phyloP scores from a whole-genome alignment of 2,329 filamentous ascomycete species.

The Furcasterigmium sp. region DNA sequence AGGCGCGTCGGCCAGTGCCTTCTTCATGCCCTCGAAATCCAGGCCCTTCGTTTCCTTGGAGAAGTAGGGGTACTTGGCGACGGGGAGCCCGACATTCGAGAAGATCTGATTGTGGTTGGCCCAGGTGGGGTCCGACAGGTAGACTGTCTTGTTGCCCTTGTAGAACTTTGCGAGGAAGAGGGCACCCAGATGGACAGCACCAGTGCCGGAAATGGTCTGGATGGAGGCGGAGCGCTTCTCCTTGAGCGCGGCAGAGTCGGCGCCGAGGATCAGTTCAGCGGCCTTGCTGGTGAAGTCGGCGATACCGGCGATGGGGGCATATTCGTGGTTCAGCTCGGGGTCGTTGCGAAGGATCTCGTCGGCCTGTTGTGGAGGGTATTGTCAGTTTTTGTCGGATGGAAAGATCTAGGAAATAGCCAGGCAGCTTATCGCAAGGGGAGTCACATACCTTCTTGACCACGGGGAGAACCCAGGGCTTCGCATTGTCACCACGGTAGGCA shows the following conservation, averaged over 20 bases:
- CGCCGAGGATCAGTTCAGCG: constrained; percentile 82
- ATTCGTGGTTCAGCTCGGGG: constrained; percentile 93
- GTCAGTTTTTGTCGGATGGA: constrained; percentile 12
- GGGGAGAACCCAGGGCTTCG: constrained; percentile 94
- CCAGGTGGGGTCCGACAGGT: constrained; percentile 95
- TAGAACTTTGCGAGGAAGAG: constrained; percentile 95
- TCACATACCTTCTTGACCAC: constrained; percentile 85
- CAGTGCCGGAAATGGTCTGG: constrained; percentile 96
- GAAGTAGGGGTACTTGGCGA: constrained; percentile 91
- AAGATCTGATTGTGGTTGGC: constrained; percentile 99
- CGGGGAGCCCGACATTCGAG: constrained; percentile 74
- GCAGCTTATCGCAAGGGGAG: background rate
- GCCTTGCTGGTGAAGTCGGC: constrained; percentile 82
- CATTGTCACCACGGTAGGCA: constrained; percentile 90
- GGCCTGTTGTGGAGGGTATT: constrained; percentile 51
- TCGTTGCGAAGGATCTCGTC: constrained; percentile 85
- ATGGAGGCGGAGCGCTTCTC: constrained; percentile 78
- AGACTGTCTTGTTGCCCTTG: constrained; percentile 67
- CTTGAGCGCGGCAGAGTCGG: constrained; percentile 71
- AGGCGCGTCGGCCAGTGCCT: constrained; percentile 63
- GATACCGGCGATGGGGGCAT: constrained; percentile 91
- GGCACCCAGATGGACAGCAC: constrained; percentile 87
- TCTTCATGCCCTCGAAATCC: constrained; percentile 85
- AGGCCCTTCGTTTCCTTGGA: constrained; percentile 82
- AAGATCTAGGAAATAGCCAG: background rate